phyloP scores from a whole-genome alignment of 2,329 filamentous ascomycete species.

The Aspergillus neoniger region DNA sequence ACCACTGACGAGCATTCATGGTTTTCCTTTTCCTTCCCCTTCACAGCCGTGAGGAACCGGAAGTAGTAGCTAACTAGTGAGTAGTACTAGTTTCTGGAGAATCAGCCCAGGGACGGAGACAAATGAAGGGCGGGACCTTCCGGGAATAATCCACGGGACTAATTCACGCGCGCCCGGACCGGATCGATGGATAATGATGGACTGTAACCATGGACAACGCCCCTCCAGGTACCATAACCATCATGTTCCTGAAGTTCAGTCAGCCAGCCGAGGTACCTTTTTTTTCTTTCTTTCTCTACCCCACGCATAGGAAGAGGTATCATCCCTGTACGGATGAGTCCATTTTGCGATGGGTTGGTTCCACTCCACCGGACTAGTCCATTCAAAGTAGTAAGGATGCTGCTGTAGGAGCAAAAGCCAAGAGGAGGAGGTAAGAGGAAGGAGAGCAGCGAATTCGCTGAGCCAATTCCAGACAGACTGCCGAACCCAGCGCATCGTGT shows the following conservation, averaged over 20 bases:
- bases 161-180: conserved; percentile 23
- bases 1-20: background rate
- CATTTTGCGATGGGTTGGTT: background rate
- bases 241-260: background rate
- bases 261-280: too few relatives aligned
- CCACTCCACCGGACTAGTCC: conserved; percentile 10
- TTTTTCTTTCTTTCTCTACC: background rate
- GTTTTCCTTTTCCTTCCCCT: too few relatives aligned
- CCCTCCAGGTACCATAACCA: conserved; percentile 14
- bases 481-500: conserved; percentile 21
- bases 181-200: conserved; percentile 15
- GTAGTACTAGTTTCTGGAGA: too few relatives aligned
- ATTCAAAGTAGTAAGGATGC: too few relatives aligned
- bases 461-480: conserved; percentile 21
- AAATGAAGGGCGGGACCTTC: conserved; percentile 19
- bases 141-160: conserved; percentile 24
- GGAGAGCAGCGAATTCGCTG: conserved; percentile 5
- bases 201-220: conserved; percentile 11
- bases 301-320: conserved; percentile 10
- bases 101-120: background rate
- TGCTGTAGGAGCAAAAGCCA: background rate
- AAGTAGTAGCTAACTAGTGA: too few relatives aligned
- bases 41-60: too few relatives aligned
- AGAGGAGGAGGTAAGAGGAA: conserved; percentile 10
- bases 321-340: background rate